Conservation (phyloP, 352 stramenopile species). For the Phytophthora tentaculata region DNA sequence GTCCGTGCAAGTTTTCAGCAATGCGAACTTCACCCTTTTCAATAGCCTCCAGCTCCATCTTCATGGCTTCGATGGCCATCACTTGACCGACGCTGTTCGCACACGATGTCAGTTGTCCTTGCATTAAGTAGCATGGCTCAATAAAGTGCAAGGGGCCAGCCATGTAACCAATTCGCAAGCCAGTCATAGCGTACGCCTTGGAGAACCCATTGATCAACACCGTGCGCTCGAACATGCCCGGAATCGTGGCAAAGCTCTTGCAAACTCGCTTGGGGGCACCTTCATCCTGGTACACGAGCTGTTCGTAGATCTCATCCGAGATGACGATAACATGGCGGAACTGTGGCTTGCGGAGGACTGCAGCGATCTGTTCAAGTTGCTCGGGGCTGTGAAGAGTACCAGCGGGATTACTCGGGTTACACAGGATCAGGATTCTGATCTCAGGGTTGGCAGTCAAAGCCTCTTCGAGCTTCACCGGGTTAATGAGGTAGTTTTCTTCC, state of each 20-base stretch:
- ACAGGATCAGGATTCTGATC: constrained; percentile 93
- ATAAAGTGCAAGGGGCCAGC: constrained; percentile 77
- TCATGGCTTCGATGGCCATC: constrained; percentile 90
- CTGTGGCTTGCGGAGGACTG: constrained; percentile 57
- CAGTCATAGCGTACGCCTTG: constrained; percentile 97
- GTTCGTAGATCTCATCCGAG: constrained; percentile 97
- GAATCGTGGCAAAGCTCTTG: constrained; percentile 71
- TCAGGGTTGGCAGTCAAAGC: constrained; percentile 73
- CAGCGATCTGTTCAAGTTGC: constrained; percentile 57
- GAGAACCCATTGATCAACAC: constrained; percentile 97
- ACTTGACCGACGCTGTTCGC: constrained; percentile 93
- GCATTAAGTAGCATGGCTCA: constrained; percentile 90
- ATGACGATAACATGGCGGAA: constrained; percentile 89
- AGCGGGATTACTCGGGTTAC: constrained; percentile 96
- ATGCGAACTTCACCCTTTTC: constrained; percentile 53
- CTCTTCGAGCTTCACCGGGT: constrained; percentile 75
- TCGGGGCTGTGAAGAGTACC: constrained; percentile 79
- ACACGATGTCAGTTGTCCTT: constrained; percentile 96
- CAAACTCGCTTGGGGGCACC: constrained; percentile 54
- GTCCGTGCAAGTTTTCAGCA: constrained; percentile 45
- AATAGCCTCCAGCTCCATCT: constrained; percentile 74
- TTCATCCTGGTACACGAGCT: constrained; percentile 91
- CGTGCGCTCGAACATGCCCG: constrained; percentile 91
- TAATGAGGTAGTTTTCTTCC: constrained; percentile 93
- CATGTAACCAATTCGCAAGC: constrained; percentile 93